A percentile compares a stretch with the other conserved stretches of the same genome.
These are phyloP conservation scores for Yamadazyma membranifaciens DNA, from an alignment of 1,139 yeast species.

Conservation along the genomic window DNA sequence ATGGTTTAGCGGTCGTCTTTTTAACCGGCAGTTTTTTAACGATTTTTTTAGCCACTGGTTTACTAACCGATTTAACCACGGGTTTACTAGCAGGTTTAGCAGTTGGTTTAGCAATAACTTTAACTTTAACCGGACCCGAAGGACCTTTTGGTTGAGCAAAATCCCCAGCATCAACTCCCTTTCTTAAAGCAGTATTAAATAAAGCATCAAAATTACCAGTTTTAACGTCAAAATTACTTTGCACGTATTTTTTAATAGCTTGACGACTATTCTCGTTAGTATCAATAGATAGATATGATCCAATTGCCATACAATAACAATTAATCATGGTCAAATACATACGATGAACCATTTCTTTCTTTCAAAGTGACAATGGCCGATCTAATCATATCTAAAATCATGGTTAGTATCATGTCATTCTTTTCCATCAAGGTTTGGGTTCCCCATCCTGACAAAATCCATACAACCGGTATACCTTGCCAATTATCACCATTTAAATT, in stretches of 20 bases:
- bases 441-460: no score
- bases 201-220: conserved; percentile 69
- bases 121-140: conserved; percentile 67
- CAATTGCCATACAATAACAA: no score
- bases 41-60: conserved; percentile 12
- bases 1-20: conserved; percentile 25
- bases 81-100: conserved; percentile 17
- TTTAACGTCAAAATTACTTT: conserved; percentile 57
- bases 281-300: background rate
- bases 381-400: conserved; percentile 61
- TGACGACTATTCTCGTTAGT: conserved; percentile 52
- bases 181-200: conserved; percentile 76
- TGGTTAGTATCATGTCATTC: conserved; percentile 1
- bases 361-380: conserved; percentile 71
- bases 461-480: no score
- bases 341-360: conserved; percentile 82
- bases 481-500: no score
- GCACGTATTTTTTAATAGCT: conserved; percentile 73
- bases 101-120: conserved; percentile 12
- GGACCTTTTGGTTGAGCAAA: conserved; percentile 89
- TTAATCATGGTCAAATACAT: no score
- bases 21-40: conserved; percentile 15
- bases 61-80: conserved; percentile 19
- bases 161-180: conserved; percentile 75
- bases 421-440: background rate